Percentiles rank a stretch among this genome's conserved stretches.
These are phyloP conservation scores for Emergomyces pasteurianus DNA, from an alignment of 2,329 filamentous ascomycete species.

Conservation along the genomic window DNA sequence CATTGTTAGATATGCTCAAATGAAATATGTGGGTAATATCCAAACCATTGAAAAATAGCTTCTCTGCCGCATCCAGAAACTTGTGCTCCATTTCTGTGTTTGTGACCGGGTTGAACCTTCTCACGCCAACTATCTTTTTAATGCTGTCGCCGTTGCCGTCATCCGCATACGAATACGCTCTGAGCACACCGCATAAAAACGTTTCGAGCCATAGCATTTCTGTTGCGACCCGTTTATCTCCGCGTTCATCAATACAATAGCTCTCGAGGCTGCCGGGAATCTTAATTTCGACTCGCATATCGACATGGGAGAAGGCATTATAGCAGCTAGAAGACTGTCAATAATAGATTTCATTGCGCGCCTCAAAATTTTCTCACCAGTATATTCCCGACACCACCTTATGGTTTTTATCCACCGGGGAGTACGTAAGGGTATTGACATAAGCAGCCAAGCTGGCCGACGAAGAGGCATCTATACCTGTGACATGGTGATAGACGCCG, in stretches of 20 bases:
- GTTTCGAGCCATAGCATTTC: slow-evolving; percentile 96
- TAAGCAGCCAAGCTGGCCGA: slow-evolving; percentile 95
- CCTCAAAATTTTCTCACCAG: slow-evolving; percentile 49
- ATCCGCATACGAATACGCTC: slow-evolving; percentile 93
- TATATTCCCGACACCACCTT: slow-evolving; percentile 93
- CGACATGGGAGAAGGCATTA: slow-evolving; percentile 95
- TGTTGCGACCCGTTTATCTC: slow-evolving; percentile 84
- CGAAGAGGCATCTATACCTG: slow-evolving; percentile 90
- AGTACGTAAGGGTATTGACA: slow-evolving; percentile 94
- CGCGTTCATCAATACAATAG: slow-evolving; percentile 93
- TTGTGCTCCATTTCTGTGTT: slow-evolving; percentile 97
- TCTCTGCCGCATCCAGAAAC: slow-evolving; percentile 87
- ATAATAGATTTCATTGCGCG: not conserved
- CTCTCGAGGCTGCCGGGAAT: slow-evolving; percentile 94
- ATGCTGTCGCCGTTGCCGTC: slow-evolving; percentile 90
- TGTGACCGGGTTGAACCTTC: slow-evolving; percentile 93
- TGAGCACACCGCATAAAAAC: slow-evolving; percentile 85
- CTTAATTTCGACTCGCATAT: slow-evolving; percentile 97
- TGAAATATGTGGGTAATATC: not conserved
- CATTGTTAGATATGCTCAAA: slow-evolving; percentile 12
- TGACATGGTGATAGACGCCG: slow-evolving; percentile 96
- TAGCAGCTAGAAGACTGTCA: slow-evolving; percentile 54
- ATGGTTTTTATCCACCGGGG: slow-evolving; percentile 66
- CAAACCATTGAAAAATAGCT: slow-evolving; percentile 81
- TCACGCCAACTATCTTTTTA: slow-evolving; percentile 92